Conservation (phyloP, 345 rosid species). For the Eucalyptus urophylla region DNA sequence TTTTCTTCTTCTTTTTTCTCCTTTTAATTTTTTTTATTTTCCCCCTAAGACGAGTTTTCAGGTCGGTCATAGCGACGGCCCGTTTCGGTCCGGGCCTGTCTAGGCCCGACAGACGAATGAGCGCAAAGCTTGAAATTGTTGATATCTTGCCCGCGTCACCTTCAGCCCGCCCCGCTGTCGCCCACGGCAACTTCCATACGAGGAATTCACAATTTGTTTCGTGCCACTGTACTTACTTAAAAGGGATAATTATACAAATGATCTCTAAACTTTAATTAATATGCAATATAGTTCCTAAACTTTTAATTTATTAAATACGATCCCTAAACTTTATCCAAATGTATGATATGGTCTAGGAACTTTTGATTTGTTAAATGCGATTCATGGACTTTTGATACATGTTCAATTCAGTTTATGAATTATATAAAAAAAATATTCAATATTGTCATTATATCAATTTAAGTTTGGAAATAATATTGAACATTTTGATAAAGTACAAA, state of each 20-base stretch:
- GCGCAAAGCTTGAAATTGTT: neutral
- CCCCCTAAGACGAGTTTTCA: neutral
- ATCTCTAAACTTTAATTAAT: no score
- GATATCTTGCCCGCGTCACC: neutral
- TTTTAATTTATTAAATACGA: no score
- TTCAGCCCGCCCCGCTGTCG: neutral
- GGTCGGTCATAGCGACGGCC: neutral
- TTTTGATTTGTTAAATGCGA: no score
- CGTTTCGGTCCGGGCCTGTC: neutral
- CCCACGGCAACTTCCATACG: neutral
- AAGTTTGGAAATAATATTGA: no score
- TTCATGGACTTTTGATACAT: rapidly evolving
- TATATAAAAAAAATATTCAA: no score
- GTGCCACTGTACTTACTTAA: neutral
- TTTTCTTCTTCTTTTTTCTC: neutral
- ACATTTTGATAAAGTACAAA: no score
- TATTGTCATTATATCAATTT: no score
- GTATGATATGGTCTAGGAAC: rapidly evolving
- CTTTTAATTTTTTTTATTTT: no score
- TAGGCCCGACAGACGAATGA: neutral
- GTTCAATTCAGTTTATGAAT: rapidly evolving
- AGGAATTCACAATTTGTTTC: neutral
- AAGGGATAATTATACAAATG: no score
- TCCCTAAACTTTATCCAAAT: no score
- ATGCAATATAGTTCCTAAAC: rapidly evolving